These are phyloP conservation scores for Phytophthora meadii DNA, from an alignment of 352 stramenopile species.

Conservation along the genomic window DNA sequence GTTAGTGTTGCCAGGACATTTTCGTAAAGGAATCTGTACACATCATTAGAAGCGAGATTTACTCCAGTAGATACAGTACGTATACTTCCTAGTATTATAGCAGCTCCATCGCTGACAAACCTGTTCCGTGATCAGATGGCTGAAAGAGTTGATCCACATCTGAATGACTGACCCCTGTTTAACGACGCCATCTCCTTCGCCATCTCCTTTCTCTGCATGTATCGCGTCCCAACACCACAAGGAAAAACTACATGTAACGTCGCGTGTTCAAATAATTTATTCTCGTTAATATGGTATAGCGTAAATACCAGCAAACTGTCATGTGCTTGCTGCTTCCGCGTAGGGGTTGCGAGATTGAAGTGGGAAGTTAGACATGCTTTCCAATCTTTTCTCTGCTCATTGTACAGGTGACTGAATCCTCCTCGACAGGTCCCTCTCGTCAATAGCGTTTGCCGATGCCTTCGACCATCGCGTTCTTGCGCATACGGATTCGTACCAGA, in stretches of 20 bases:
- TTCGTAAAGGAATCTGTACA: too few species aligned
- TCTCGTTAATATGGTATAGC: slow-evolving; percentile 29
- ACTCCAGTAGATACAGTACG: background rate
- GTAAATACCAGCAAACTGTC: slow-evolving; percentile 34
- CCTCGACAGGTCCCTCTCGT: background rate
- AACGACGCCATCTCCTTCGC: slow-evolving; percentile 29
- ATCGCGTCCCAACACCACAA: background rate
- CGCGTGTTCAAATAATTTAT: slow-evolving; percentile 25
- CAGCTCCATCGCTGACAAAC: slow-evolving; percentile 12
- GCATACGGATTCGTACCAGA: slow-evolving; percentile 63
- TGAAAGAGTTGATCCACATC: slow-evolving; percentile 9
- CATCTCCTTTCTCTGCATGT: slow-evolving; percentile 8
- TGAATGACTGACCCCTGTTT: slow-evolving; percentile 18
- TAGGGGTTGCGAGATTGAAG: background rate
- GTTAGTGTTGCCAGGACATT: too few species aligned
- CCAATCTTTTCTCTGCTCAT: too few species aligned
- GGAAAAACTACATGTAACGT: background rate
- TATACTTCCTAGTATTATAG: background rate
- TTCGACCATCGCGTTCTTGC: slow-evolving; percentile 59
- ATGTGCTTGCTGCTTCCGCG: slow-evolving; percentile 17
- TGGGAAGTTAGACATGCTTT: too few species aligned
- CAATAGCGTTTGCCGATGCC: slow-evolving; percentile 25
- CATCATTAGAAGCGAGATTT: too few species aligned
- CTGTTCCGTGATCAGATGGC: background rate
- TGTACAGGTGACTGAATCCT: too few species aligned